Evolutionary conservation across 106 monocot species (phyloP).

Genomic region (Acorus gramineus): DNA sequence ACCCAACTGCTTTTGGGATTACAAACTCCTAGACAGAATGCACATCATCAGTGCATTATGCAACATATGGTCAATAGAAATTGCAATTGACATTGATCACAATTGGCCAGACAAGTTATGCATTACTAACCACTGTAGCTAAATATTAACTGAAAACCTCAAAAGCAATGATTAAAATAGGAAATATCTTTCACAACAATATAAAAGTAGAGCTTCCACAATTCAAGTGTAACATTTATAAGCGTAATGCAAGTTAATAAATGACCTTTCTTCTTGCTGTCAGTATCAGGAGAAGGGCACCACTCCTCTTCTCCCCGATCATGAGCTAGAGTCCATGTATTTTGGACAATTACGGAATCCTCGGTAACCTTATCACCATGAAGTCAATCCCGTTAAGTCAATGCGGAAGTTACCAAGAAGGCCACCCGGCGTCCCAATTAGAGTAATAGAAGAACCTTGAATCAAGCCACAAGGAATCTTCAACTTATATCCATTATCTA

Average conservation of each 20-base stretch:
- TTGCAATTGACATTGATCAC: too few relatives aligned
- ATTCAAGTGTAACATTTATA: too few relatives aligned
- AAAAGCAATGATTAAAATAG: neutral
- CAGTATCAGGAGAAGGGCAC: conserved; percentile 57
- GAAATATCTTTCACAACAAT: too few relatives aligned
- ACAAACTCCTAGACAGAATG: too few relatives aligned
- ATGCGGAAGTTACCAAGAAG: conserved; percentile 72
- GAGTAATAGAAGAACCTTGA: conserved; percentile 86
- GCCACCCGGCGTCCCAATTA: conserved; percentile 78
- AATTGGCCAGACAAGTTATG: too few relatives aligned
- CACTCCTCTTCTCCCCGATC: conserved; percentile 92
- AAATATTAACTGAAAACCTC: neutral
- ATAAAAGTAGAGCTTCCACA: too few relatives aligned
- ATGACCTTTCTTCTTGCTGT: conserved; percentile 46
- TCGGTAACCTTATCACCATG: conserved; percentile 87
- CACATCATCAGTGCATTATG: too few relatives aligned
- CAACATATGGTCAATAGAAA: too few relatives aligned
- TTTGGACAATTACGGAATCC: conserved; percentile 93
- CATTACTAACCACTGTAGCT: too few relatives aligned
- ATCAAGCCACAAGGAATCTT: conserved; percentile 92
- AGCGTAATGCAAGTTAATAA: too few relatives aligned
- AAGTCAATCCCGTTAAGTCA: conserved; percentile 63
- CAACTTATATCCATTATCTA: conserved; percentile 25
- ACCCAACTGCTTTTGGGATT: too few relatives aligned
- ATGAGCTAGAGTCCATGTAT: conserved; percentile 72